Evolutionary conservation across 495 filamentous ascomycete genomes (phyloP), one percentile per base, ranked within the genome.

Genomic region (Penicillium paxilli): DNA sequence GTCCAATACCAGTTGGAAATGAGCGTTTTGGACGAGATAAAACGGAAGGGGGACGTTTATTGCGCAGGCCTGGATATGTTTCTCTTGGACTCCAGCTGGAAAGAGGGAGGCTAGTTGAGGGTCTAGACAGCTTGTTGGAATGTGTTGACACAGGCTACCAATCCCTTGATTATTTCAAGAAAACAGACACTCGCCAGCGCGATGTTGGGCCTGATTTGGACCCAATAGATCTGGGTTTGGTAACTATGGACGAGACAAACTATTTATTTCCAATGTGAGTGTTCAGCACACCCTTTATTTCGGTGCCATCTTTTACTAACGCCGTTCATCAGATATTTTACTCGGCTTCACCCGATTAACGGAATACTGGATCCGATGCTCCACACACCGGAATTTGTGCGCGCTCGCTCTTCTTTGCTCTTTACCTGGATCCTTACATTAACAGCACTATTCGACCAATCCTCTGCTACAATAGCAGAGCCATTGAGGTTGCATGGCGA

Each of bases 371-470:
- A 87, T 50, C 83, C 83, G 1, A 57, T 75, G 5, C 65, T 86
- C 7, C 83, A 88, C 50, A 87, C 80, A 0, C 74, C 80, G 5
- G 65, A 77, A 4, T 87, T 83, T 48, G 83, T 85, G 4, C 80
- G 83, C 23, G 76, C 70, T 19, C 78, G 78, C 38, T 88, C 85
- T 1, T 76, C 81, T 5, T 83, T 87, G 41, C 64, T 88, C 3
- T 85, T 87, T 52, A 87, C 85, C 4, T 86, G 84, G 21, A 82
- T 88, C 49, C 69, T 81, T 24, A 79, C 84, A 14, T 77, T 83
- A 5, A 83, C 83, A 0, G 77, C 85, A 5, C 72, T 85, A 5
- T 88, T 87, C 55, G 75, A 84, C 22, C 76, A 80, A 14, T 67
- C 69, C 1, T 71, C 79, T 16, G 78, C 74, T 8, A 73, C 83